Evolutionary conservation across 2,329 filamentous ascomycete species (phyloP).

Genomic region (Venturia pyrina): DNA sequence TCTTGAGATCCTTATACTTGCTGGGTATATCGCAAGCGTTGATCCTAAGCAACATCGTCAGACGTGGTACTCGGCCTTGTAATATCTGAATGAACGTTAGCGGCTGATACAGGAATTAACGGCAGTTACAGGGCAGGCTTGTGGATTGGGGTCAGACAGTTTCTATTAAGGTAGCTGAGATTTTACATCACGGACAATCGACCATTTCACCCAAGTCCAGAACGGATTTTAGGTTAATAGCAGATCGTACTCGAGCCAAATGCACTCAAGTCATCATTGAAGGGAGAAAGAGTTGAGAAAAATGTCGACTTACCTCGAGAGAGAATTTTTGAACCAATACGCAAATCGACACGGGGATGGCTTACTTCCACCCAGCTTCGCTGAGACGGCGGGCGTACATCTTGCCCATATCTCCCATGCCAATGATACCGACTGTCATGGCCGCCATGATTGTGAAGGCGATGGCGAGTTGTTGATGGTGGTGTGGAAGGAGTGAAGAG

Average conservation of each 20-base stretch:
- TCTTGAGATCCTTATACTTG: constrained; percentile 67
- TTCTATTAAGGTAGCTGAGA: constrained; percentile 93
- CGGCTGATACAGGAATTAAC: background rate
- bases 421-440: constrained; percentile 85
- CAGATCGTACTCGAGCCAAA: constrained; percentile 98
- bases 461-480: background rate
- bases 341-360: constrained; percentile 15
- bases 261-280: constrained; percentile 99
- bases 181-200: constrained; percentile 93
- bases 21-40: constrained; percentile 90
- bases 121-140: background rate
- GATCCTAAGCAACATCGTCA: constrained; percentile 50
- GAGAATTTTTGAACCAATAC: constrained; percentile 12
- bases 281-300: constrained; percentile 16
- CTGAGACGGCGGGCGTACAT: constrained; percentile 91
- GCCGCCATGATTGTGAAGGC: constrained; percentile 33
- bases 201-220: constrained; percentile 53
- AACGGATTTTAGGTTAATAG: constrained; percentile 58
- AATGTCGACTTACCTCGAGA: constrained; percentile 25
- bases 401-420: constrained; percentile 99
- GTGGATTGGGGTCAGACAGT: constrained; percentile 59
- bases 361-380: constrained; percentile 93
- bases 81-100: background rate
- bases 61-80: background rate
- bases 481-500: background rate